Evolutionary conservation across 768 basidiomycete species (phyloP), one percentile per base, ranked within the genome.

Genomic region (Tulasnella sp.): DNA sequence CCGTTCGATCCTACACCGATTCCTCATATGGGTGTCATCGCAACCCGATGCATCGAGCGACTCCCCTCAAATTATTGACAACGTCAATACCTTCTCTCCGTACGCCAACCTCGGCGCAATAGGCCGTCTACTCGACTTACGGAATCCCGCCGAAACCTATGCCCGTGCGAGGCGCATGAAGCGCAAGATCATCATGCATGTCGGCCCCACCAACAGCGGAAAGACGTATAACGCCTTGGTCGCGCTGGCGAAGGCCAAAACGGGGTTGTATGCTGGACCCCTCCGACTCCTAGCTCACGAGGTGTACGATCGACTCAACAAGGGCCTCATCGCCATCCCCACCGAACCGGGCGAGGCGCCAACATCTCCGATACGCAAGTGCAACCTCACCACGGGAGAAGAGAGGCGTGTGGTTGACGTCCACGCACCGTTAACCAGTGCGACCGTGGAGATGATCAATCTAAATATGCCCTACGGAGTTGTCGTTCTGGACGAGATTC

Each of bases 161-260:
- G 60, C 70, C 42, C 59, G 61, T 0, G 82, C 91, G 0, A 82
- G 95, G 9, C 66, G 70, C 10, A 73, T 83, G 63, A 77, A 76
- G 17, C 79, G 94, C 19, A 88, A 84, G 65, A 75, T 98, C 65
- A 85, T 94, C 69, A 84, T 98, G 77, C 95, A 99, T 66, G 91
- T 99, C 42, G 96, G 95, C 0, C 96, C 96, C 0, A 98, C 96
- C 23, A 99, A 98, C 71, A 90, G 88, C 63, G 96, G 95, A 29
- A 99, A 99, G 74, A 99, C 95, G 0, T 84, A 98, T 68, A 84
- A 87, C 67, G 96, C 95, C 0, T 74, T 99, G 8, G 84, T 89
- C 45, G 90, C 93, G 0, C 78, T 99, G 1, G 88, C 91, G 0
- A 80, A 82, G 3, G 82, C 93, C 0, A 66, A 69, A 1, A 73